Percentiles rank a stretch among this genome's conserved stretches.
These are phyloP conservation scores for Rhipidocladum racemiflorum DNA, from an alignment of 176 grass and related monocot genomes.

Conservation along the genomic window DNA sequence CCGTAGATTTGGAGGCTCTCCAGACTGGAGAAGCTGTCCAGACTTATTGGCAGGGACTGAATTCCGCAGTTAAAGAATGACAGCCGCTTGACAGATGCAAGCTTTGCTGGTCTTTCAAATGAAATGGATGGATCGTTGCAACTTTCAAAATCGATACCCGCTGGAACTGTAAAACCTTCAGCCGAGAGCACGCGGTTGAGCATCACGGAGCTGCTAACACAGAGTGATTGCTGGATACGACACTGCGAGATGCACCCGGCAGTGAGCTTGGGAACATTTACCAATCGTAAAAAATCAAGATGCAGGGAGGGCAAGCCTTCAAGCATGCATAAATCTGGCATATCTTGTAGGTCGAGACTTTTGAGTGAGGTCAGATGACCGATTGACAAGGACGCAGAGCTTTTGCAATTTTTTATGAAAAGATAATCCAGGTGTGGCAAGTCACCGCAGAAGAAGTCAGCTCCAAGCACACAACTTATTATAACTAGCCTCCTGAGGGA, in stretches of 20 bases:
- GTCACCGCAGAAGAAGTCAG: too few species aligned
- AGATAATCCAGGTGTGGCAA: too few species aligned
- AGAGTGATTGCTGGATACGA: too few species aligned
- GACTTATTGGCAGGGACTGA: not conserved
- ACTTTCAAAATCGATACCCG: not conserved
- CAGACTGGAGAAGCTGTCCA: too few species aligned
- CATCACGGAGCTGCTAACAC: too few species aligned
- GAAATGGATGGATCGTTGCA: not conserved
- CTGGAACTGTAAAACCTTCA: not conserved
- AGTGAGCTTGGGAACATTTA: not conserved
- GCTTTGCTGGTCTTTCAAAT: not conserved
- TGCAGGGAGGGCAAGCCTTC: not conserved
- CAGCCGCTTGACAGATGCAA: not conserved
- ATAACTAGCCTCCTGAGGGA: too few species aligned
- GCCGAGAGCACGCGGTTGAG: not conserved
- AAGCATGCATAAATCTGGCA: not conserved
- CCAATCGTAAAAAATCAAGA: rapidly evolving
- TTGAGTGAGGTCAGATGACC: not conserved
- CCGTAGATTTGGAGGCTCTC: too few species aligned
- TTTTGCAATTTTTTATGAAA: too few species aligned
- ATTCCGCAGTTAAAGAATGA: rapidly evolving
- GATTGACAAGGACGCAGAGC: too few species aligned
- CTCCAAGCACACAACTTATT: too few species aligned
- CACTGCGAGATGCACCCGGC: not conserved
- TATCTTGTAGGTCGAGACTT: not conserved